These are phyloP conservation scores for Zhuliangozyma parablackwelliae DNA, from an alignment of 1,139 yeast genomes.

Conservation along the genomic window DNA sequence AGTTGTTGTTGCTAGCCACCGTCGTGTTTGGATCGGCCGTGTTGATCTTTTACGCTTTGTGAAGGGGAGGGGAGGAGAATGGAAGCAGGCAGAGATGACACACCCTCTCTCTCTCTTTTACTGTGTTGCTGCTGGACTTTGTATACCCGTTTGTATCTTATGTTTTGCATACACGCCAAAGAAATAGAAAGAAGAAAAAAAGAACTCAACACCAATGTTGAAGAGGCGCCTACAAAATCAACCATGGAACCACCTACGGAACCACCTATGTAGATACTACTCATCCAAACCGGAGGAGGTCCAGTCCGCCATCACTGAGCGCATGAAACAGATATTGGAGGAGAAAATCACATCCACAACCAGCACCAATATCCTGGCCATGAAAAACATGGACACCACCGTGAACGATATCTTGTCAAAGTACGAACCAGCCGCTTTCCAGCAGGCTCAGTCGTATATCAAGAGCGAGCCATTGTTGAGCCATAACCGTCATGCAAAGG, in stretches of 20 bases:
- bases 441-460: constrained; percentile 15
- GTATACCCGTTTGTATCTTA: too few species aligned
- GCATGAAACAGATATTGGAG: constrained; percentile 28
- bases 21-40: constrained; percentile 34
- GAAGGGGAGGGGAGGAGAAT: too few species aligned
- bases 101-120: too few species aligned
- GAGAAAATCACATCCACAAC: constrained; percentile 17
- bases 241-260: too few species aligned
- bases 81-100: too few species aligned
- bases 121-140: too few species aligned
- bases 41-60: constrained; percentile 36
- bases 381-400: constrained; percentile 14
- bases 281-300: constrained; percentile 6
- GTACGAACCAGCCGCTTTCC: constrained; percentile 5
- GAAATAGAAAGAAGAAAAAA: too few species aligned
- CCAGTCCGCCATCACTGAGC: constrained; percentile 17
- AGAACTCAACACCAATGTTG: too few species aligned
- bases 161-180: too few species aligned
- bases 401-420: constrained; percentile 7
- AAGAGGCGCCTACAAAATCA: too few species aligned
- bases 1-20: constrained; percentile 24
- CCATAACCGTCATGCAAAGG: constrained; percentile 45
- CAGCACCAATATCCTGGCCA: constrained; percentile 7
- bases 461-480: constrained; percentile 27
- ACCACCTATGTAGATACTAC: too few species aligned